Evolutionary conservation across 257 asterid genomes (phyloP), one percentile per base, ranked within the genome.

Genomic region (Misopates orontium): DNA sequence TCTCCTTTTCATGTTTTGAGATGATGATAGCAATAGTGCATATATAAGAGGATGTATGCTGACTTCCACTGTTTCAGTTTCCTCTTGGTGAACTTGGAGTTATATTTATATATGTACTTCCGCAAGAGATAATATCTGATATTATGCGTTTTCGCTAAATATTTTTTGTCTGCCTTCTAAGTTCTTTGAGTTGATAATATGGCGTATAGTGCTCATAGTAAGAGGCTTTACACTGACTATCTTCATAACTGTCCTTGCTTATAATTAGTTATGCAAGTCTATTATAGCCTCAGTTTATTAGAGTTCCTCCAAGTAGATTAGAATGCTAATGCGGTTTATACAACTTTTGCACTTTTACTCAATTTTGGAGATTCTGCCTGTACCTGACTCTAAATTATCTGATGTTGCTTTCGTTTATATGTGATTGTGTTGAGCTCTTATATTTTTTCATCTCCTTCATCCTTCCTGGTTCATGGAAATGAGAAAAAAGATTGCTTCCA

Each of bases 291-390:
- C 67, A 42, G 24, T 39, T 18, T 25, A 39, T 31, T 17, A 14
- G 52, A 40, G 41, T 20, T 40, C 50, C 73, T 60, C 50, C 36
- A 57, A 48, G n/a, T 68, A 22, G 28, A 39, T 20, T 42, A 13
- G 48, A 47, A 63, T 71, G 45, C n/a, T 53, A n/a, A 20, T 44
- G 19, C 24, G 55, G 32, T 62, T 20, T 11, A 42, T 52, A 20
- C 54, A 19, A 10, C 7, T 69, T 25, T 10, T 63, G 18, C 28
- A 11, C 19, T 16, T 63, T 23, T 57, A 58, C 21, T 17, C 39
- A 11, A 11, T 42, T 31, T 62, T 62, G 57, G 57, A 44, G 25
- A 25, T 19, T 42, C 59, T 71, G 60, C 44, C 41, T 36, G 16
- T 41, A 45, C 5, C 57, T n/a, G 41, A 19, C 60, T 19, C 52